Evolutionary conservation across 371 early-diverging fungal species (phyloP).

Genomic region (Actinomucor elegans): DNA sequence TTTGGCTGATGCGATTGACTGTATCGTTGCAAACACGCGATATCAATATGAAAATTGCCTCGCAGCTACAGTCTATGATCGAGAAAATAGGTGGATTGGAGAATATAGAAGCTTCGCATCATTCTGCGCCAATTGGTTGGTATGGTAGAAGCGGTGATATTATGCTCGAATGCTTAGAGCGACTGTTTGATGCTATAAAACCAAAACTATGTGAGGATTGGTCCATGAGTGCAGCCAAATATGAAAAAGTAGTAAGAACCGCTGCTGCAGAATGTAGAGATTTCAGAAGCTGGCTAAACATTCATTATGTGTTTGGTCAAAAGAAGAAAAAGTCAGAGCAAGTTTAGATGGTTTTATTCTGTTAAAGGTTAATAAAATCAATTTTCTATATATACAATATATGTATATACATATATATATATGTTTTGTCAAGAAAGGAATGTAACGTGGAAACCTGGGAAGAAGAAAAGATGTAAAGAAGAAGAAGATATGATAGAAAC

Average conservation of each 20-base stretch:
- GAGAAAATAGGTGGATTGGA: conserved; percentile 6
- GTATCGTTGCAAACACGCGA: conserved; percentile 44
- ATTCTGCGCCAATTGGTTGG: conserved; percentile 49
- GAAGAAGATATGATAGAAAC: not conserved
- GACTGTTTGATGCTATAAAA: conserved; percentile 40
- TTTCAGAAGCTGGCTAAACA: conserved; percentile 44
- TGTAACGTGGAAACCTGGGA: not conserved
- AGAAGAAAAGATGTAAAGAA: not conserved
- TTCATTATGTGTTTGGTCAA: conserved; percentile 27
- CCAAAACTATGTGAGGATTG: conserved; percentile 49
- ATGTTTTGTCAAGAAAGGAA: not conserved
- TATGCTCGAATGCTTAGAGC: conserved; percentile 32
- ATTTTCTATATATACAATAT: no score
- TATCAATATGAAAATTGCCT: conserved; percentile 28
- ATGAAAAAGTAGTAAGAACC: conserved; percentile 30
- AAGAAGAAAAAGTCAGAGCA: not conserved
- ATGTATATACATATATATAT: not conserved
- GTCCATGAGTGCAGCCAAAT: conserved; percentile 39
- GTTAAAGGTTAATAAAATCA: no score
- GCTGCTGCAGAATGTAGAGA: conserved; percentile 38
- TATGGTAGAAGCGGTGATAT: conserved; percentile 42
- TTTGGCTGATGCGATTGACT: conserved; percentile 48
- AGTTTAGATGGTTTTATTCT: no score
- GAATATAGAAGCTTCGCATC: conserved; percentile 26
- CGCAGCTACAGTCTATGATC: conserved; percentile 24